These are phyloP conservation scores for Alternaria sp. DNA, from an alignment of 2,329 filamentous ascomycete species.

Conservation along the genomic window DNA sequence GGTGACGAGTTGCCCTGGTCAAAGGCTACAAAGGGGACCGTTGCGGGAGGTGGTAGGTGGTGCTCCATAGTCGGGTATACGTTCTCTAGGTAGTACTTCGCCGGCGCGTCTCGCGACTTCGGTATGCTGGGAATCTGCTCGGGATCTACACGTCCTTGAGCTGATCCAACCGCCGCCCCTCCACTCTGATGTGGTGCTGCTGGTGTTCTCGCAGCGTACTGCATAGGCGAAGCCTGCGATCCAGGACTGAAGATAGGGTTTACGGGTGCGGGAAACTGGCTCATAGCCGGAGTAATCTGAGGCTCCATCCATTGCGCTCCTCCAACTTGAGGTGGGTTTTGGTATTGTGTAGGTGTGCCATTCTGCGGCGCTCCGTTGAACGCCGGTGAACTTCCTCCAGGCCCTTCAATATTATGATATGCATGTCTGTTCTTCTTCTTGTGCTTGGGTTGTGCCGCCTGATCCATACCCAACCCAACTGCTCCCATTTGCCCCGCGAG, in stretches of 20 bases:
- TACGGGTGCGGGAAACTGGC: slow-evolving; percentile 67
- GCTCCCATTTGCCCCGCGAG: slow-evolving; percentile 38
- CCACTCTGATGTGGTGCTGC: slow-evolving; percentile 32
- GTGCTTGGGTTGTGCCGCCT: slow-evolving; percentile 57
- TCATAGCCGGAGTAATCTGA: slow-evolving; percentile 55
- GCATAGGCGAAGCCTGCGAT: slow-evolving; percentile 43
- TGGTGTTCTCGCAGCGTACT: slow-evolving; percentile 43
- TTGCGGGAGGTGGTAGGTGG: slow-evolving; percentile 86
- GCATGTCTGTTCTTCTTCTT: slow-evolving; percentile 97
- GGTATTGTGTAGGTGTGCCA: slow-evolving; percentile 64
- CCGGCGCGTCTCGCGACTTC: slow-evolving; percentile 78
- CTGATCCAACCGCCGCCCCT: slow-evolving; percentile 60
- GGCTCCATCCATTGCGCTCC: slow-evolving; percentile 51
- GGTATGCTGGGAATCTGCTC: slow-evolving; percentile 95
- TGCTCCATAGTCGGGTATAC: slow-evolving; percentile 96
- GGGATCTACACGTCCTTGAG: slow-evolving; percentile 79
- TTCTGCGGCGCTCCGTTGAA: slow-evolving; percentile 72
- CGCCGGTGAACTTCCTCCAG: slow-evolving; percentile 68
- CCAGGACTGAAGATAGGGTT: slow-evolving; percentile 60
- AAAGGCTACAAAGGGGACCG: slow-evolving; percentile 87
- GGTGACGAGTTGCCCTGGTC: slow-evolving; percentile 97
- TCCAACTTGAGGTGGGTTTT: slow-evolving; percentile 37
- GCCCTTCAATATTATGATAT: slow-evolving; percentile 82
- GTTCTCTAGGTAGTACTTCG: slow-evolving; percentile 84
- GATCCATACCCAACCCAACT: slow-evolving; percentile 41